Evolutionary conservation across 345 rosid species (phyloP), one percentile per base, ranked within the genome.

Genomic region (Camelina neglecta): DNA sequence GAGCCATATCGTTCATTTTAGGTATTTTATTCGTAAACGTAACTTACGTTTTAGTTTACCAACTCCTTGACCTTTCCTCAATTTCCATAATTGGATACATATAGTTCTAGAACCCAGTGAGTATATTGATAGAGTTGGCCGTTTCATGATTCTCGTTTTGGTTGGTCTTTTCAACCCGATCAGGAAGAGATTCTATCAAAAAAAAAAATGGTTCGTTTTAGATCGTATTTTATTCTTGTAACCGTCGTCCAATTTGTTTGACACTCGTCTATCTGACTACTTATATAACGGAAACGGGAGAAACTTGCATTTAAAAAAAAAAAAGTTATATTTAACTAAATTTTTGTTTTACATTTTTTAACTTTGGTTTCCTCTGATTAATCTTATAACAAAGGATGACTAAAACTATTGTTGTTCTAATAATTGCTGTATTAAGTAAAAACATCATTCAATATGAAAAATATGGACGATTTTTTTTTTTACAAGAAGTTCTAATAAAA

Each of bases 1-100:
- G 57, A 84, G 87, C 90, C 81, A 81, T 93, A 79, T 79, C 96
- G 16, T 89, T 69, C 77, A 86, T 91, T 48, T 75, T 93, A 87
- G 97, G 96, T 93, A 48, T 57, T 35, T 59, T 12, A 8, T 20
- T 29, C 21, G 4, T 26, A 56, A 44, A 61, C 49, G 10, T 69
- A n/a, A 33, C 18, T 56, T 39, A 29, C 12, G 38, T 38, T 73
- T 55, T 29, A 13, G 70, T 53, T 53, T 42, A 61, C 54, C 44
- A 16, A 59, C 67, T 67, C 53, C 33, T 59, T 59, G 44, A 49
- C 59, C 15, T 68, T 54, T 35, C 45, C n/a, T 41, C 2, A 62
- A 12, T 23, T 54, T 39, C 42, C 53, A 64, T 47, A 38, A 47
- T 6, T 60, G 23, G 33, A 55, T 61, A 60, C 29, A 26, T 41